Evolutionary conservation across 257 asterid species (phyloP), one percentile per base, ranked within the genome.

Genomic region (Lycium ferocissimum): DNA sequence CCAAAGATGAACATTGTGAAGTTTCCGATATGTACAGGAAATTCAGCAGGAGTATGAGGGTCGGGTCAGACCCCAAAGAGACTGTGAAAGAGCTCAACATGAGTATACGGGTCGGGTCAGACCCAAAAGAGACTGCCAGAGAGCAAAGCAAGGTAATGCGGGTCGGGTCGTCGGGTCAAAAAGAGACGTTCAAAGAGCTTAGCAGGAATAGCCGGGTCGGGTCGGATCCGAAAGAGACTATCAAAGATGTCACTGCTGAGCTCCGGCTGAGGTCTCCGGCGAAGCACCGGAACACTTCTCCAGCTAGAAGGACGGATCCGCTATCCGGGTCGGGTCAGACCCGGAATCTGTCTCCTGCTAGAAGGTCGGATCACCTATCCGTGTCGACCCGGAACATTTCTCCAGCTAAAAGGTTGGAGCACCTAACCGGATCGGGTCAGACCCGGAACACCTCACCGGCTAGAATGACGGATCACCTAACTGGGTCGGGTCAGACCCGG

Each of bases 201-300:
- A 33, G 45, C n/a, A 33, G n/a, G 72, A 2, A 7, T 13, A 66
- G 11, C 3, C 72, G 72, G 9, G 72, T 33, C 43, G 73, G 73
- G 45, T 66, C 73, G 7, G 45, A 66, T 7, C 73, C 45, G 73
- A 66, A 63, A 63, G 70, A 22, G 40, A 22, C 2, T 6, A 43
- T 45, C 38, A 49, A 13, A 12, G 81, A 75, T 11, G 5, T 75
- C 2, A 81, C n/a, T 12, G 65, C 83, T 5, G 93, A 88, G 13
- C 80, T 71, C 84, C 90, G 94, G 78, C 94, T 86, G 57, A 84
- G 79, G 33, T 94, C 97, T 0, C 94, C 93, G 18, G 93, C 90
- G 56, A 92, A 85, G 83, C 4, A 80, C n/a, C 90, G 87, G 66
- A 90, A 88, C 66, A n/a, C 92, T 3, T 69, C 83, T 12, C 85